These are phyloP conservation scores for Ceratobasidium sp. DNA, from an alignment of 1,284 basidiomycete genomes.

Conservation along the genomic window DNA sequence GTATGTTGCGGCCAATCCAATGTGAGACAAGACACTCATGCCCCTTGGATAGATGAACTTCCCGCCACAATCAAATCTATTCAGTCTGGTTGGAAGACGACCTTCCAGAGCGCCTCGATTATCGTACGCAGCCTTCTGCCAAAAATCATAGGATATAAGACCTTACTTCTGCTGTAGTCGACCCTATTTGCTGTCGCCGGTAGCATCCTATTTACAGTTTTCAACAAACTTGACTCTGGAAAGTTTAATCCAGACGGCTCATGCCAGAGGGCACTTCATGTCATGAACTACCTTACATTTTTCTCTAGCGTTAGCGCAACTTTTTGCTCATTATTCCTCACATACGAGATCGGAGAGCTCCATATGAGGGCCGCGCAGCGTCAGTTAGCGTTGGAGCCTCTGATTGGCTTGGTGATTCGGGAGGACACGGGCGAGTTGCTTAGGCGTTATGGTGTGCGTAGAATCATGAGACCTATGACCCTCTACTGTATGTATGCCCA, in stretches of 20 bases:
- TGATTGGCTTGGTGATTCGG: background rate
- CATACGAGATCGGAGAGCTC: background rate
- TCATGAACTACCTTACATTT: slow-evolving; percentile 18
- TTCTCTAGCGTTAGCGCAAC: slow-evolving; percentile 18
- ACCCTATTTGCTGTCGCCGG: slow-evolving; percentile 1
- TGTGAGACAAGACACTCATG: background rate
- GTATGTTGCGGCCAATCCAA: background rate
- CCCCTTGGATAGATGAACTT: slow-evolving; percentile 20
- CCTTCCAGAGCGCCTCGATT: slow-evolving; percentile 31
- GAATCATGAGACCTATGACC: background rate
- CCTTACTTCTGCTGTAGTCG: background rate
- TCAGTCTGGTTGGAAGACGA: slow-evolving; percentile 28
- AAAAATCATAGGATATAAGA: background rate
- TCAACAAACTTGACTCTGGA: background rate
- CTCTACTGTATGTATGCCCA: slow-evolving; percentile 17
- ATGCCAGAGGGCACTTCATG: background rate
- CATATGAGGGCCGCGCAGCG: slow-evolving; percentile 1
- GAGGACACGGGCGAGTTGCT: background rate
- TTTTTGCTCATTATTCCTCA: slow-evolving; percentile 4
- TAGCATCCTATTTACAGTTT: slow-evolving; percentile 3
- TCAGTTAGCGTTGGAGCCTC: background rate
- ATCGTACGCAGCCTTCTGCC: background rate
- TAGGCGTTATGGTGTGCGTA: slow-evolving; percentile 10
- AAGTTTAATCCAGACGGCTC: background rate
- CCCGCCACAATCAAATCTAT: slow-evolving; percentile 38